Conservation (phyloP, 2,329 filamentous ascomycete genomes). For the Pseudocercospora crystallina region DNA sequence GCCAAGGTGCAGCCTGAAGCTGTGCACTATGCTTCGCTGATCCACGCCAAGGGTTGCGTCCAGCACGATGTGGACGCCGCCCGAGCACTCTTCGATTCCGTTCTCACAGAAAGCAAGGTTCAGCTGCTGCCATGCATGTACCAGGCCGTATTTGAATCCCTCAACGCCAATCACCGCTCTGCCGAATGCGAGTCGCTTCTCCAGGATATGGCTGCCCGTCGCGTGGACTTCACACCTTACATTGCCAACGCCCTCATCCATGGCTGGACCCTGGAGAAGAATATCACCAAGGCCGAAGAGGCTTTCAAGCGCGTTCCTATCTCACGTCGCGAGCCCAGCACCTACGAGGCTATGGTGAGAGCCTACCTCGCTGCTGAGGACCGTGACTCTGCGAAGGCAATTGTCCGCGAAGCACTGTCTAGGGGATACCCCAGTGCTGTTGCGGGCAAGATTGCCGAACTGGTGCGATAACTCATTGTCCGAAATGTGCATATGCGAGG, state of each 20-base stretch:
- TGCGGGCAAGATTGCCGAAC: constrained; percentile 87
- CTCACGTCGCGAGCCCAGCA: constrained; percentile 87
- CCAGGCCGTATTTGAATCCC: constrained; percentile 93
- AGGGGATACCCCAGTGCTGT: constrained; percentile 90
- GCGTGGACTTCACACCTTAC: constrained; percentile 88
- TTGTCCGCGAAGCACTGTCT: constrained; percentile 86
- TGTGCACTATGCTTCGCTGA: constrained; percentile 92
- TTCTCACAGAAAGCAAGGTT: constrained; percentile 67
- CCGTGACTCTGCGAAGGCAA: constrained; percentile 69
- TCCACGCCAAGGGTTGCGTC: constrained; percentile 93
- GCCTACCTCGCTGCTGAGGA: constrained; percentile 85
- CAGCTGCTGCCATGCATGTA: constrained; percentile 82
- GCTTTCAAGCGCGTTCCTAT: constrained; percentile 78
- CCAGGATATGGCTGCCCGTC: constrained; percentile 68
- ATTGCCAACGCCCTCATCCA: constrained; percentile 98
- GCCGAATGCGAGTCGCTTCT: constrained; percentile 69
- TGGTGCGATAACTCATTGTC: constrained; percentile 53
- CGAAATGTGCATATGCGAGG: background rate
- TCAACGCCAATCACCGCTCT: constrained; percentile 92
- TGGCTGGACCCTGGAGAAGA: constrained; percentile 84
- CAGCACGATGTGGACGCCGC: constrained; percentile 87
- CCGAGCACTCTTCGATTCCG: constrained; percentile 75
- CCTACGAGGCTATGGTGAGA: constrained; percentile 97
- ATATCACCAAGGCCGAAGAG: constrained; percentile 73
- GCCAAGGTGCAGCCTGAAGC: constrained; percentile 78